A percentile compares a stretch with the other conserved stretches of the same genome.
phyloP scores from a whole-genome alignment of 441 rosid species.

The Adansonia grandidieri region DNA sequence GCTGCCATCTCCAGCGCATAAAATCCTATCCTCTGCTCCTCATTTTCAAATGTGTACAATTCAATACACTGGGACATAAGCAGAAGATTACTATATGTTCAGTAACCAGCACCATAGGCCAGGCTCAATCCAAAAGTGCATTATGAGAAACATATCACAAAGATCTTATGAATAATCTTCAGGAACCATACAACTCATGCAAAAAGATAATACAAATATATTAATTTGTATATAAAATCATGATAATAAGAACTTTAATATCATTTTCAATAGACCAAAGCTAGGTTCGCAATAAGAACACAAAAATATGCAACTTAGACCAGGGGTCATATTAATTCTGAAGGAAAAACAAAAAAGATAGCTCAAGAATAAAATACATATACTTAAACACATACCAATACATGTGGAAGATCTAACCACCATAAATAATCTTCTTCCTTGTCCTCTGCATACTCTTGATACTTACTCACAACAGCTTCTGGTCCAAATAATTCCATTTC shows the following conservation, averaged over 20 bases:
- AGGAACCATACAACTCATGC: conserved; percentile 18
- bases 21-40: conserved; percentile 73
- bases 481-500: conserved; percentile 96
- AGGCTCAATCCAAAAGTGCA: conserved; percentile 13
- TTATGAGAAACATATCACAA: neutral
- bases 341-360: neutral
- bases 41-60: conserved; percentile 59
- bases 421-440: conserved; percentile 84
- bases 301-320: neutral
- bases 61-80: conserved; percentile 74
- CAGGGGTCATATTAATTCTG: neutral
- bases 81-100: conserved; percentile 19
- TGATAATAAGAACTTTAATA: neutral
- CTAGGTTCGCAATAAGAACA: neutral
- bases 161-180: neutral
- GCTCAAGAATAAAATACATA: conserved; percentile 14
- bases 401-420: conserved; percentile 96
- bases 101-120: conserved; percentile 5
- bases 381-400: conserved; percentile 56
- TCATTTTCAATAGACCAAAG: neutral
- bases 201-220: neutral
- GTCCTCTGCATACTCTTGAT: conserved; percentile 75
- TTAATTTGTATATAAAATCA: neutral
- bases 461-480: conserved; percentile 91
- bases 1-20: conserved; percentile 89